Conservation (phyloP, 1,284 basidiomycete genomes). For the Cryptococcus sp. region DNA sequence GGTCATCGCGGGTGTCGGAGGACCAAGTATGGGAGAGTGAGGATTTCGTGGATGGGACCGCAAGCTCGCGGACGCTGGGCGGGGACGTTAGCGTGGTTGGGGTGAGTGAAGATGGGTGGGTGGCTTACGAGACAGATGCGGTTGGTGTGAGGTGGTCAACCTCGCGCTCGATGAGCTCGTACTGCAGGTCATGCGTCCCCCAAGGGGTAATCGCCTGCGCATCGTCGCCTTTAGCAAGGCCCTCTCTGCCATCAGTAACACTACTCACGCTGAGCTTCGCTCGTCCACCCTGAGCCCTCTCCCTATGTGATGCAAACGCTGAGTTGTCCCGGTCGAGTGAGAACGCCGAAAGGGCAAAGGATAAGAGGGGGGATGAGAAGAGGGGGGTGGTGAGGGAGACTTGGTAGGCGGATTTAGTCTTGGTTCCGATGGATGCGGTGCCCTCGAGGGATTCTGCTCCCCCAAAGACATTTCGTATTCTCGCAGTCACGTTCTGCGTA, state of each 20-base stretch:
- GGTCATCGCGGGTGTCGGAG: conserved; percentile 75
- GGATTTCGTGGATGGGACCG: conserved; percentile 77
- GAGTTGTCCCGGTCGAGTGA: conserved; percentile 53
- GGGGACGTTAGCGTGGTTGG: background rate
- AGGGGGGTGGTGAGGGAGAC: conserved; percentile 44
- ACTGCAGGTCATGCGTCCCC: conserved; percentile 70
- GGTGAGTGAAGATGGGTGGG: background rate
- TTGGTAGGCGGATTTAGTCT: conserved; percentile 79
- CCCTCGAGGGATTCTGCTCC: conserved; percentile 86
- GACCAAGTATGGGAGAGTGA: conserved; percentile 74
- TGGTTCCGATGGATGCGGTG: conserved; percentile 78
- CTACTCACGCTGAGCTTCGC: conserved; percentile 44
- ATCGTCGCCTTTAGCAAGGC: conserved; percentile 35
- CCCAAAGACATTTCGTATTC: conserved; percentile 83
- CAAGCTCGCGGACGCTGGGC: conserved; percentile 74
- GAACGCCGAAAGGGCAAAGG: conserved; percentile 45
- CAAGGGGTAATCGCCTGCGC: conserved; percentile 50
- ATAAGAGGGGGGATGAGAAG: conserved; percentile 46
- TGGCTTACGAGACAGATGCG: conserved; percentile 71
- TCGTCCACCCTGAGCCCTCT: conserved; percentile 49
- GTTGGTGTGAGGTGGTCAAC: conserved; percentile 65
- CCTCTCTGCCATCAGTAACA: background rate
- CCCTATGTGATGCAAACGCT: conserved; percentile 51
- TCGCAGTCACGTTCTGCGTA: conserved; percentile 68
- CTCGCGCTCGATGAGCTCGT: conserved; percentile 74